Base-by-base conservation (phyloP, 805 yeast genomes). In the Candida maltosa region DNA sequence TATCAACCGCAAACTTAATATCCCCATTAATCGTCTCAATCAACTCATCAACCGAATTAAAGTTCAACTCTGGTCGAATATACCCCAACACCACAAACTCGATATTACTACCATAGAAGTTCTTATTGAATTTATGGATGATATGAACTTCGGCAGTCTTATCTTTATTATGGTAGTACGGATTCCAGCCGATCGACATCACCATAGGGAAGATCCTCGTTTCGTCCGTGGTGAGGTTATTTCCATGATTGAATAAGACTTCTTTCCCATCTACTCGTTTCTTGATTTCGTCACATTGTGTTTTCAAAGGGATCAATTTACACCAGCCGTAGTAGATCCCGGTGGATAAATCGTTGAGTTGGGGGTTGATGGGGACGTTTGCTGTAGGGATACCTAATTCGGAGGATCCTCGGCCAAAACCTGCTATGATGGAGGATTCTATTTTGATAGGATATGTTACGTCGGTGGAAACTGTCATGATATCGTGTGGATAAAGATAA, bases 381-480 rank as follows among this genome's bases (percentile, higher is more conserved):
- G 97, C 97, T 0, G 99, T 93, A 2, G 98, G 98, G 29, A 88
- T 83, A 0, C 97, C 97, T 27, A 93, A 69, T 47, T 87, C 96
- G 0, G 93, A 59, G 0, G 97, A 87, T 0, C 99, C 99, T 36
- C 99, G 73, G 5, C 98, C 99, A 60, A 87, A 93, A 0, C 99
- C 98, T 20, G 89, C 70, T 14, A 80, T 69, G 18, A 85, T 71
- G 19, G 65, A 63, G 10, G 80, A 62, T 31, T 59, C 55, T 11
- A 54, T 59, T 4, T 69, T 60, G 4, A 69, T 56, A 0, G 73
- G 73, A 35, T 72, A 65, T 23, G 49, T n/a, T n/a, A n/a, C n/a
- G n/a, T n/a, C n/a, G n/a, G n/a, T n/a, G n/a, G n/a, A n/a, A n/a
- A n/a, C n/a, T n/a, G n/a, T n/a, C n/a, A n/a, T n/a, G n/a, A n/a